Base-by-base conservation (phyloP, 2,329 filamentous ascomycete genomes). In the Aspergillus piperis region DNA sequence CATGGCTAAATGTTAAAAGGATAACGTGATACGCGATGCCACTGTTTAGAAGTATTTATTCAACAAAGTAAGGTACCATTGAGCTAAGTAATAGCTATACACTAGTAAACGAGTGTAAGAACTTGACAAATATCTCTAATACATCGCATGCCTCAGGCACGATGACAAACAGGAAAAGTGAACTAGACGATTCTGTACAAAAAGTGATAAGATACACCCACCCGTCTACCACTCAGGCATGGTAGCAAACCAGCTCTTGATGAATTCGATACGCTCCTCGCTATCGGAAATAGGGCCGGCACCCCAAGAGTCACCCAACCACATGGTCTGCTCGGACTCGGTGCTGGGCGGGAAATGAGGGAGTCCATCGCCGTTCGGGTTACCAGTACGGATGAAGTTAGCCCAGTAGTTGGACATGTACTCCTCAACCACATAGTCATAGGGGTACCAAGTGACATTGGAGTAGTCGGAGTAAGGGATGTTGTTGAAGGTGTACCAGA, bases 401-500 rank as follows among this genome's bases (percentile, higher is more conserved):
- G 66, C 70, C 62, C 76, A 71, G 61, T 76, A 77, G 19, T 64
- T 47, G 8, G 64, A 60, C 41, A 72, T 72, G 25, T 51, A 60
- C 5, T 58, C 36, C 41, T 70, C 65, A 44, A 75, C 68, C 8
- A 49, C 59, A 57, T 69, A 73, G 50, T 75, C 72, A 5, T 62
- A 54, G 0, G 62, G 48, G 11, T 60, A 62, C 68, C 72, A 76
- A n/a, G 65, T 69, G n/a, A 69, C 61, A n/a, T 57, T 61, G 11
- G 61, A 64, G 57, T 67, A 66, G 44, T 65, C 62, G 8, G 61
- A 42, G 52, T 66, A 68, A 1, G 71, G 70, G 13, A 75, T 65
- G 54, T 72, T 75, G 62, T 72, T 70, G 41, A 76, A 68, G 8
- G 67, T 67, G 25, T 75, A 75, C 61, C 68, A 71, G 25, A 76